Evolutionary conservation across 352 stramenopile genomes (phyloP).

Genomic region (Globisporangium okanoganense): DNA sequence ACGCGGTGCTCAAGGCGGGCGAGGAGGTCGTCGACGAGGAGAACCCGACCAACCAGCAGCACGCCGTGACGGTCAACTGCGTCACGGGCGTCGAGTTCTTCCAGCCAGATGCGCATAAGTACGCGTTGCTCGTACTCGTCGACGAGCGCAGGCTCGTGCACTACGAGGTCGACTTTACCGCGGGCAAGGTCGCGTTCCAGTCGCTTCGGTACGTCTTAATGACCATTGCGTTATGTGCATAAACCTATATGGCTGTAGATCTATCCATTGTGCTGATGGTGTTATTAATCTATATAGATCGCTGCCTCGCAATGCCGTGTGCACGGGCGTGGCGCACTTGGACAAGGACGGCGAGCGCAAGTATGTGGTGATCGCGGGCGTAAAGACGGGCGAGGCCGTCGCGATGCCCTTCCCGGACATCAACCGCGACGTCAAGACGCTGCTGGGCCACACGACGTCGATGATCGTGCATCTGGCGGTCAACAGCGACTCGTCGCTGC

Average conservation of each 20-base stretch:
- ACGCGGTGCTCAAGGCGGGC: conserved; percentile 18
- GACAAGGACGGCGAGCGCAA: conserved; percentile 27
- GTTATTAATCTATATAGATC: conserved; percentile 12
- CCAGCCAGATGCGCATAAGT: conserved; percentile 12
- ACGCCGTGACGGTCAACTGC: conserved; percentile 28
- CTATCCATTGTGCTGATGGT: background rate
- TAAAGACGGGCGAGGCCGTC: conserved; percentile 82
- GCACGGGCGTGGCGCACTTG: conserved; percentile 44
- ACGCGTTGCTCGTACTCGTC: conserved; percentile 56
- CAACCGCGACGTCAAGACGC: conserved; percentile 56
- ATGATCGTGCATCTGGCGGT: conserved; percentile 79
- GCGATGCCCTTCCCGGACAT: conserved; percentile 75
- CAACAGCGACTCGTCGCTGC: conserved; percentile 43
- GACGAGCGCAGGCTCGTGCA: conserved; percentile 72
- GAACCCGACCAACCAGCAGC: conserved; percentile 20
- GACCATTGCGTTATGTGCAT: background rate
- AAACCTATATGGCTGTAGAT: background rate
- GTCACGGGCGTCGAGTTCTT: conserved; percentile 45
- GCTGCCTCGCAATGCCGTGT: conserved; percentile 68
- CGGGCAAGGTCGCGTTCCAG: conserved; percentile 34
- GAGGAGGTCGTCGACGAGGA: conserved; percentile 25
- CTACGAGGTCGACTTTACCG: conserved; percentile 56
- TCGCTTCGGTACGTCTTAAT: conserved; percentile 18
- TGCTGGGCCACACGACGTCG: conserved; percentile 82
- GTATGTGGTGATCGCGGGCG: conserved; percentile 64